Conservation (phyloP, 164 flowering plant genomes). For the Piper longum region DNA sequence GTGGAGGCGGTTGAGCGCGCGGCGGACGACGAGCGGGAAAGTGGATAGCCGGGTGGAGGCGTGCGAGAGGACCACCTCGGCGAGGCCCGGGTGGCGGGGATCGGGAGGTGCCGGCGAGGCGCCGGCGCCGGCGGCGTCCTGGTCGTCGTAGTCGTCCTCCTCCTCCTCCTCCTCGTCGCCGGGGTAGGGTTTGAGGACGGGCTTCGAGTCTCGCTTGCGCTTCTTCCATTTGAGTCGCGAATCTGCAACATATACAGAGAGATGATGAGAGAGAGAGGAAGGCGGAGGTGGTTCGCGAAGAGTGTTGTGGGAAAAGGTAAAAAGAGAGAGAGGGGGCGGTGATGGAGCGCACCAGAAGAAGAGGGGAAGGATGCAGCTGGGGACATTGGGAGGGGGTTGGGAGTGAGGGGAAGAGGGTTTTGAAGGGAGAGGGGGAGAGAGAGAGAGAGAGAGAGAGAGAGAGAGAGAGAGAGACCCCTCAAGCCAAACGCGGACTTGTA, state of each 20-base stretch:
- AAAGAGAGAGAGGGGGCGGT: not conserved
- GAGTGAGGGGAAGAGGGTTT: too few species aligned
- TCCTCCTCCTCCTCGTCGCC: constrained; percentile 6
- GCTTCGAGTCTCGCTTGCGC: constrained; percentile 7
- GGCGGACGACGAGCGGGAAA: constrained; percentile 62
- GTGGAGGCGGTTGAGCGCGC: constrained; percentile 53
- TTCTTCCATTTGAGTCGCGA: constrained; percentile 9
- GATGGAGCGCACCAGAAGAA: not conserved
- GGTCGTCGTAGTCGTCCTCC: constrained; percentile 7
- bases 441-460: not conserved
- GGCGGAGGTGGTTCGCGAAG: too few species aligned
- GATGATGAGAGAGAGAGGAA: not conserved
- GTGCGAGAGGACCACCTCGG: constrained; percentile 41
- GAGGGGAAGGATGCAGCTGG: constrained; percentile 1
- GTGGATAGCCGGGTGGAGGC: constrained; percentile 37
- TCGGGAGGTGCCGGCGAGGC: constrained; percentile 1
- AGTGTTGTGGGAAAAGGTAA: not conserved
- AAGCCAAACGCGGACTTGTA: too few species aligned
- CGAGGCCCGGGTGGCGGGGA: constrained; percentile 4
- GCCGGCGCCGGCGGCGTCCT: not conserved
- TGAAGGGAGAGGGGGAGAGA: not conserved
- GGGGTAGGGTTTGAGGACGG: not conserved
- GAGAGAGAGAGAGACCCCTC: not conserved
- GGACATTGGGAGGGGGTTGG: not conserved
- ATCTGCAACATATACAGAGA: constrained; percentile 1